A percentile compares a stretch with the other conserved stretches of the same genome.
Evolutionary conservation across 179 eudicot species (phyloP).

Genomic region (Carnegiea gigantea): DNA sequence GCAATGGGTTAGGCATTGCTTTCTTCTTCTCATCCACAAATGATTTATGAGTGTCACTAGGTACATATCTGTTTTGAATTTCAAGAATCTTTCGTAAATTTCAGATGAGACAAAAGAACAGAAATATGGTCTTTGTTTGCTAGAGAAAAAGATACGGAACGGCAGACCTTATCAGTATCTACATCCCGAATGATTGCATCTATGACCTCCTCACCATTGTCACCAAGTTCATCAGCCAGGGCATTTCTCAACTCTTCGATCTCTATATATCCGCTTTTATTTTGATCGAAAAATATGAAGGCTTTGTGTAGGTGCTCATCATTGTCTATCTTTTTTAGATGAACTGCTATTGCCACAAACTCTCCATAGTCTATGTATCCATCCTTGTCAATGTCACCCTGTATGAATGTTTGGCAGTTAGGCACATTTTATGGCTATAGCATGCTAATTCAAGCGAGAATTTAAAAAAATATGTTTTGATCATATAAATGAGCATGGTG

Average conservation of each 20-base stretch:
- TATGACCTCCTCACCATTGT: constrained; percentile 70
- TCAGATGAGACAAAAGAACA: neutral
- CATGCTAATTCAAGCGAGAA: too few relatives aligned
- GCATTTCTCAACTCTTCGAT: constrained; percentile 78
- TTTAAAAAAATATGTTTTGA: too few relatives aligned
- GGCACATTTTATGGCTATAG: neutral
- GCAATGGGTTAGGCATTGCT: too few relatives aligned
- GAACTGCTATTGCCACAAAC: constrained; percentile 81
- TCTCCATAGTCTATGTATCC: constrained; percentile 68
- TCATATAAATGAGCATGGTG: too few relatives aligned
- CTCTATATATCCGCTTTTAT: constrained; percentile 70
- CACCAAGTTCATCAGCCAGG: constrained; percentile 60
- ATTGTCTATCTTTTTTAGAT: constrained; percentile 70
- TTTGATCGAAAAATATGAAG: constrained; percentile 64
- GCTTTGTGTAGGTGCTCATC: constrained; percentile 81
- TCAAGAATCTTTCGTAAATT: neutral
- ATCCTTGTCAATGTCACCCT: constrained; percentile 87
- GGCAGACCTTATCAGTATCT: constrained; percentile 79
- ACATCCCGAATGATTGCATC: constrained; percentile 79
- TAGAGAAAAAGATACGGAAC: neutral
- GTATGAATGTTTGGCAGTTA: constrained; percentile 16
- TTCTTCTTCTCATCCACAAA: too few relatives aligned
- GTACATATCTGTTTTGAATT: neutral
- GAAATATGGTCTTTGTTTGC: neutral
- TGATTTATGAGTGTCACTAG: too few relatives aligned